Conservation (phyloP, 768 basidiomycete species). For the Collybia sp. region DNA sequence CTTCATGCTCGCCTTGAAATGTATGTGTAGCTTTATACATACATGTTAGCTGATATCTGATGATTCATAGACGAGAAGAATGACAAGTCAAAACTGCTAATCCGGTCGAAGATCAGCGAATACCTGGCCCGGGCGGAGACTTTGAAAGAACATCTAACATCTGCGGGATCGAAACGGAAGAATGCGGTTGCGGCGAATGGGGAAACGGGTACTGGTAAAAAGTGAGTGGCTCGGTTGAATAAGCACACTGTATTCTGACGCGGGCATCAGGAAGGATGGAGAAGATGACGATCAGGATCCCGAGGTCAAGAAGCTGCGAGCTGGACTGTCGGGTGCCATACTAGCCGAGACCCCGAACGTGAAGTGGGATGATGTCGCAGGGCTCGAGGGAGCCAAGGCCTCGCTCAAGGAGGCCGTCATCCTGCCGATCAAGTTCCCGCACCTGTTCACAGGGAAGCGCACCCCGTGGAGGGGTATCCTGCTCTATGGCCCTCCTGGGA, state of each 20-base stretch:
- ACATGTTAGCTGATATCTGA: neutral
- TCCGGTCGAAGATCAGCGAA: constrained; percentile 84
- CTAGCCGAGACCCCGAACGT: constrained; percentile 92
- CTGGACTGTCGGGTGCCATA: constrained; percentile 84
- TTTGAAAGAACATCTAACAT: constrained; percentile 75
- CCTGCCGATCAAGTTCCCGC: constrained; percentile 98
- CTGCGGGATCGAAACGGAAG: constrained; percentile 59
- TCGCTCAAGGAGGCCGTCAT: constrained; percentile 98
- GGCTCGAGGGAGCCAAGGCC: constrained; percentile 92
- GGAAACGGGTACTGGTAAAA: constrained; percentile 36
- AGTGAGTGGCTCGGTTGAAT: constrained; percentile 20
- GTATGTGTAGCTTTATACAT: constrained; percentile 41
- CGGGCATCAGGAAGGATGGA: constrained; percentile 30
- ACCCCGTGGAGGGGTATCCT: constrained; percentile 97
- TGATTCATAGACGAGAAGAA: constrained; percentile 79
- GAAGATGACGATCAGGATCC: constrained; percentile 80
- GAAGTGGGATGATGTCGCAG: constrained; percentile 98
- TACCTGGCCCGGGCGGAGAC: constrained; percentile 91
- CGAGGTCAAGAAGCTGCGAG: constrained; percentile 95
- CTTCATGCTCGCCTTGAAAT: constrained; percentile 96
- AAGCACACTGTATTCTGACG: neutral
- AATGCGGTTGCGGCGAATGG: constrained; percentile 48
- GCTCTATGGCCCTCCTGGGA: constrained; percentile 96
- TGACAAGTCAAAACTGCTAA: constrained; percentile 83
- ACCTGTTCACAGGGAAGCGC: constrained; percentile 96